Evolutionary conservation across 1,284 basidiomycete genomes (phyloP).

Genomic region (Vanrija humicola): DNA sequence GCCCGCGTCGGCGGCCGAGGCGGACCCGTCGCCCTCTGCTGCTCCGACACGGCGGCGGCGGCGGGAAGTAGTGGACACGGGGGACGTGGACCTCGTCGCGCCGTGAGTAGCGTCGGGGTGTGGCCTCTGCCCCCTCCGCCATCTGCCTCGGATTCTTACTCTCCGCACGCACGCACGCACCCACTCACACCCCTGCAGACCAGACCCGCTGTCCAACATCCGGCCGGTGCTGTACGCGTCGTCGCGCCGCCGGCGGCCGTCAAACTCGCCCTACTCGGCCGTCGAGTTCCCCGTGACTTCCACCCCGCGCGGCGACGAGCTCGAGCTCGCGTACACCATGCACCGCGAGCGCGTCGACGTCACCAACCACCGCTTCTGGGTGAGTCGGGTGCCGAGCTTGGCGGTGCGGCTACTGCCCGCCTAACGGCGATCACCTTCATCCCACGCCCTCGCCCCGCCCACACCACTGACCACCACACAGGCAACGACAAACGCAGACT

Average conservation of each 20-base stretch:
- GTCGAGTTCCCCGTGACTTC: slow-evolving; percentile 29
- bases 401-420: too few relatives aligned
- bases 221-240: slow-evolving; percentile 44
- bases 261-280: slow-evolving; percentile 38
- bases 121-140: too few relatives aligned
- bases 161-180: too few relatives aligned
- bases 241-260: slow-evolving; percentile 21
- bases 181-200: slow-evolving; percentile 23
- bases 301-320: slow-evolving; percentile 22
- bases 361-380: slow-evolving; percentile 47
- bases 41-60: too few relatives aligned
- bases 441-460: too few relatives aligned
- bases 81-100: slow-evolving; percentile 39
- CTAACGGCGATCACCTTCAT: too few relatives aligned
- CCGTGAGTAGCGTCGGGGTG: slow-evolving; percentile 43
- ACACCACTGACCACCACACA: slow-evolving; percentile 6
- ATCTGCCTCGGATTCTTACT: too few relatives aligned
- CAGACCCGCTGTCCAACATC: slow-evolving; percentile 45
- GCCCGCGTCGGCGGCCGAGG: too few relatives aligned
- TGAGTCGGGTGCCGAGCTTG: slow-evolving; percentile 12
- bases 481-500: slow-evolving; percentile 36
- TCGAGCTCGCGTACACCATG: slow-evolving; percentile 40
- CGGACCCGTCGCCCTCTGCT: too few relatives aligned
- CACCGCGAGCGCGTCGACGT: slow-evolving; percentile 41
- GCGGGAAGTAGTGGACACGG: background rate